Conservation (phyloP, 306 rosid species). For the Bauhinia variegata region DNA sequence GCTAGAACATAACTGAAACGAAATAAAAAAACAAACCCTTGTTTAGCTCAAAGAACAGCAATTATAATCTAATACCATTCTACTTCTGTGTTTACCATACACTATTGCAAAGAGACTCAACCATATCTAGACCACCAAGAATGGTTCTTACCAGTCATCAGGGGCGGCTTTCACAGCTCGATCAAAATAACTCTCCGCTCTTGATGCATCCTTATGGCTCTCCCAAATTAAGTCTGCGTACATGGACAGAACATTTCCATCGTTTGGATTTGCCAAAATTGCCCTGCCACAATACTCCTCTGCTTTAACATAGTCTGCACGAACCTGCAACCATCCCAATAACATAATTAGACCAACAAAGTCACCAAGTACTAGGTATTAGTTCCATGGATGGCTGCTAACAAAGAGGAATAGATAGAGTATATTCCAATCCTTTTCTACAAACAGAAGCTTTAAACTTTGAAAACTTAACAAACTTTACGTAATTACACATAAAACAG, state of each 20-base stretch:
- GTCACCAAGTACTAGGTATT: not conserved
- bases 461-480: not conserved
- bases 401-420: not conserved
- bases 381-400: not conserved
- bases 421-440: not conserved
- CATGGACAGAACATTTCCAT: conserved; percentile 65
- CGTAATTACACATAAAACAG: not conserved
- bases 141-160: conserved; percentile 59
- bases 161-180: conserved; percentile 82
- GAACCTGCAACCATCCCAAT: conserved; percentile 47
- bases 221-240: conserved; percentile 85
- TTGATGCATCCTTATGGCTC: conserved; percentile 68
- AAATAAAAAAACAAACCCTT: conserved; percentile 36
- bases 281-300: conserved; percentile 93
- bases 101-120: not conserved
- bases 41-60: conserved; percentile 29
- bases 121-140: not conserved
- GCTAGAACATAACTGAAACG: conserved; percentile 84
- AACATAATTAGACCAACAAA: not conserved
- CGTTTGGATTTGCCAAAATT: conserved; percentile 70
- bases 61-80: not conserved
- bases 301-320: conserved; percentile 63
- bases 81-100: not conserved
- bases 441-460: not conserved
- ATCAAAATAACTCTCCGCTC: conserved; percentile 69